Percentiles rank a stretch among this genome's conserved stretches.
Conservation (phyloP, 768 basidiomycete species). For the Jaapia argillacea region DNA sequence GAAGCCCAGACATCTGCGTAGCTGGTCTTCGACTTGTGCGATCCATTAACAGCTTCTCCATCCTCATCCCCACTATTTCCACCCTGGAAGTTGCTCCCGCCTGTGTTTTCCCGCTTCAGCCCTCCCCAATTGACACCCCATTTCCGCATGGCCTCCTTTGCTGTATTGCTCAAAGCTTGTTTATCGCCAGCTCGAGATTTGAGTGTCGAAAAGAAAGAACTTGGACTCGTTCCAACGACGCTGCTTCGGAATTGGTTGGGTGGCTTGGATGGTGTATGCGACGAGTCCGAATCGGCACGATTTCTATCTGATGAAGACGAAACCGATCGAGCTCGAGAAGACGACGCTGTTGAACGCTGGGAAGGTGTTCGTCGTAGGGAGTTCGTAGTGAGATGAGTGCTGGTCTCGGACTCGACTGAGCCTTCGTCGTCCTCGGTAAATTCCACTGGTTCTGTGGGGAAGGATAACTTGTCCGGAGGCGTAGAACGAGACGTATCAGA, state of each 20-base stretch:
- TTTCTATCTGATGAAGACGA: too few relatives aligned
- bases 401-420: too few relatives aligned
- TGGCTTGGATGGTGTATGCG: too few relatives aligned
- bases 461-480: too few relatives aligned
- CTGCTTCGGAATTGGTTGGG: too few relatives aligned
- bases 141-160: slow-evolving; percentile 85
- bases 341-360: neutral
- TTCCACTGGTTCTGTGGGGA: too few relatives aligned
- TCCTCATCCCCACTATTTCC: neutral
- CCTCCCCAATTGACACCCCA: slow-evolving; percentile 82
- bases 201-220: slow-evolving; percentile 70
- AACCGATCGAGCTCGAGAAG: too few relatives aligned
- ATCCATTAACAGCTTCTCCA: slow-evolving; percentile 4
- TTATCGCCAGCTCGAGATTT: slow-evolving; percentile 75
- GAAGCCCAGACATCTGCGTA: slow-evolving; percentile 71
- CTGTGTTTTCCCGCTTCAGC: slow-evolving; percentile 24
- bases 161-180: slow-evolving; percentile 74
- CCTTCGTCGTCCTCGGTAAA: too few relatives aligned
- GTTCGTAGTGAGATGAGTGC: too few relatives aligned
- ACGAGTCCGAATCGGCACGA: too few relatives aligned
- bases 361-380: neutral
- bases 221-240: too few relatives aligned
- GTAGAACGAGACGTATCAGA: too few relatives aligned
- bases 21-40: slow-evolving; percentile 38
- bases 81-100: neutral